Evolutionary conservation across 2,329 filamentous ascomycete genomes (phyloP).

Genomic region (Chrysoporthe cubensis): DNA sequence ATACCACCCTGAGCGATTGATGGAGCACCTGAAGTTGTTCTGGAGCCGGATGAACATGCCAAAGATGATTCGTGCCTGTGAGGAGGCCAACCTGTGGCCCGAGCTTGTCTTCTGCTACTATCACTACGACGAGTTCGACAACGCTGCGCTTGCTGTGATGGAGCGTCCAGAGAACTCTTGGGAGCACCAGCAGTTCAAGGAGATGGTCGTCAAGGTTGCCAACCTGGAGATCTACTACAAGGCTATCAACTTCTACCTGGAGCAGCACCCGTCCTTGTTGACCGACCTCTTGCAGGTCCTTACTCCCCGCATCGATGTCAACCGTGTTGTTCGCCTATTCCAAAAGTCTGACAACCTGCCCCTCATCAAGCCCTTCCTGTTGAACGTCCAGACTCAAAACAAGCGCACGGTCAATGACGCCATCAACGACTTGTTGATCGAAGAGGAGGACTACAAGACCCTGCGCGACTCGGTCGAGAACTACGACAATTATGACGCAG

Average conservation of each 20-base stretch:
- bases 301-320: conserved; percentile 94
- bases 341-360: conserved; percentile 98
- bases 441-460: conserved; percentile 99
- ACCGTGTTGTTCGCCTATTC: conserved; percentile 99
- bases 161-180: conserved; percentile 96
- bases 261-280: conserved; percentile 92
- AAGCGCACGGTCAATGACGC: conserved; percentile 98
- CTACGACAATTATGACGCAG: conserved; percentile 98
- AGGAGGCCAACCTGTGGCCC: conserved; percentile 95
- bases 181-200: conserved; percentile 99
- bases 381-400: conserved; percentile 95
- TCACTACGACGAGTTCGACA: conserved; percentile 98
- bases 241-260: conserved; percentile 93
- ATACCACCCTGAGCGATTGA: conserved; percentile 92
- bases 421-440: conserved; percentile 95
- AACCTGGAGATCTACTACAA: conserved; percentile 99
- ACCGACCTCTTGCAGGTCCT: conserved; percentile 94
- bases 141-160: conserved; percentile 96
- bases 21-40: conserved; percentile 99
- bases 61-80: conserved; percentile 91
- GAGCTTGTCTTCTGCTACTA: conserved; percentile 98
- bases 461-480: conserved; percentile 96
- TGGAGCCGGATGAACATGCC: conserved; percentile 98
- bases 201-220: conserved; percentile 95
- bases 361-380: conserved; percentile 96